Evolutionary conservation across 2,329 filamentous ascomycete species (phyloP).

Genomic region (Cyanodermella asteris): DNA sequence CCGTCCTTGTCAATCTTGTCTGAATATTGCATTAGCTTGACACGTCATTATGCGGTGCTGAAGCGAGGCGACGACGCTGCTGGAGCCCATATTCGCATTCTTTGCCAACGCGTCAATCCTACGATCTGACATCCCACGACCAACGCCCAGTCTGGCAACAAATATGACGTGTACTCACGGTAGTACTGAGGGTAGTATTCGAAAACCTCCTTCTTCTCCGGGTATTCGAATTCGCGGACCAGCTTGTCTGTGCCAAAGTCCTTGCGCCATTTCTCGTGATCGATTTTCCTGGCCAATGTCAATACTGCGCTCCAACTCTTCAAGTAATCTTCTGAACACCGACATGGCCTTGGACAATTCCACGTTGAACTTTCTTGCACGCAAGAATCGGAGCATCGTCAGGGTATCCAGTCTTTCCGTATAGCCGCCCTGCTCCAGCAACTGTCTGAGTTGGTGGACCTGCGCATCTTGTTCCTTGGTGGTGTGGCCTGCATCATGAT

Average conservation of each 20-base stretch:
- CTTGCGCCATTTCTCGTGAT: slow-evolving; percentile 77
- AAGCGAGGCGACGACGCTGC: too few relatives aligned
- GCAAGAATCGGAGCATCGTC: slow-evolving; percentile 76
- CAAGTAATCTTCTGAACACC: slow-evolving; percentile 15
- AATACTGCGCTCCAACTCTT: slow-evolving; percentile 6
- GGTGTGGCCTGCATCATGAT: too few relatives aligned
- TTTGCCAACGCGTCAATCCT: too few relatives aligned
- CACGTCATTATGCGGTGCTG: too few relatives aligned
- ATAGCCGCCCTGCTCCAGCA: slow-evolving; percentile 66
- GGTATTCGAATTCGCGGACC: slow-evolving; percentile 63
- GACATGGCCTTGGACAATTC: slow-evolving; percentile 71
- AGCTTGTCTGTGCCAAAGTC: slow-evolving; percentile 68
- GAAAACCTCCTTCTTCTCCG: slow-evolving; percentile 63
- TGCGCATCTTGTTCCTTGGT: slow-evolving; percentile 73
- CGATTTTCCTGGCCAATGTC: slow-evolving; percentile 49
- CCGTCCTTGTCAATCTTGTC: slow-evolving; percentile 62
- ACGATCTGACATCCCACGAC: too few relatives aligned
- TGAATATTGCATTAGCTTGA: too few relatives aligned
- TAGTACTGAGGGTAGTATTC: slow-evolving; percentile 97
- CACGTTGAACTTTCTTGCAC: slow-evolving; percentile 89
- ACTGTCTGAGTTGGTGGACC: slow-evolving; percentile 61
- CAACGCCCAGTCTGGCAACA: too few relatives aligned
- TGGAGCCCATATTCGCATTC: too few relatives aligned
- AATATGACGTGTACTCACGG: too few relatives aligned
- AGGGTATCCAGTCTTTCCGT: slow-evolving; percentile 75